These are phyloP conservation scores for Wickerhamomyces hampshirensis DNA, from an alignment of 805 yeast genomes.

Conservation along the genomic window DNA sequence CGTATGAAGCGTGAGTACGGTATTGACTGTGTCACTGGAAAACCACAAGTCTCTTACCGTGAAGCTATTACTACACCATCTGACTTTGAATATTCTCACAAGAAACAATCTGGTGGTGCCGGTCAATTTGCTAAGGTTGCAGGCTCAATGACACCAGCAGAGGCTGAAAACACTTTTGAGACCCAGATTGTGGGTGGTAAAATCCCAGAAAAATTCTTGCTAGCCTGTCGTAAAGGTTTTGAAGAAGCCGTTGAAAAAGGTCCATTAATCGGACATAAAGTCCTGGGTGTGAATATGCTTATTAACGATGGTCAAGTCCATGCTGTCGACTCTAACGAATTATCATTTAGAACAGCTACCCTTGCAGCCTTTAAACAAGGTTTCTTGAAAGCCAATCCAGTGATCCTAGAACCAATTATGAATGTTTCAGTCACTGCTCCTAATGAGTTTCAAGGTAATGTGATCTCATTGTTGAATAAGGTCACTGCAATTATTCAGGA, in stretches of 20 bases:
- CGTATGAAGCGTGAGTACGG: constrained; percentile 97
- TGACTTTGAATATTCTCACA: constrained; percentile 89
- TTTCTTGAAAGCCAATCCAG: constrained; percentile 78
- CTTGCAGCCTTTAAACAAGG: constrained; percentile 89
- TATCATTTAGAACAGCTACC: constrained; percentile 92
- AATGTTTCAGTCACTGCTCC: constrained; percentile 91
- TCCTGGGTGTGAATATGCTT: constrained; percentile 87
- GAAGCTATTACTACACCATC: constrained; percentile 77
- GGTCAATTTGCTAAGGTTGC: constrained; percentile 98
- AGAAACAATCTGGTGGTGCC: constrained; percentile 99
- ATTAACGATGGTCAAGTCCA: constrained; percentile 97
- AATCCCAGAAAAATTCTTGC: constrained; percentile 89
- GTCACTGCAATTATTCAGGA: constrained; percentile 88
- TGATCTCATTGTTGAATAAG: constrained; percentile 89
- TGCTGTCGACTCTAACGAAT: constrained; percentile 94
- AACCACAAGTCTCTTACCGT: constrained; percentile 97
- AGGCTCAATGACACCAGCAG: constrained; percentile 68
- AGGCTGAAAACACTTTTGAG: constrained; percentile 68
- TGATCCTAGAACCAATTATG: constrained; percentile 95
- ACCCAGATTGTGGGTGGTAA: constrained; percentile 95
- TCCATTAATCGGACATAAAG: constrained; percentile 92
- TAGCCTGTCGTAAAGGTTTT: constrained; percentile 94
- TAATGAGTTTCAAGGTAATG: constrained; percentile 90
- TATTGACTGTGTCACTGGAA: constrained; percentile 92
- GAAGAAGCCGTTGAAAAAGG: constrained; percentile 95